Conservation (phyloP, 2,329 filamentous ascomycete genomes). For the Calonectria naviculata region DNA sequence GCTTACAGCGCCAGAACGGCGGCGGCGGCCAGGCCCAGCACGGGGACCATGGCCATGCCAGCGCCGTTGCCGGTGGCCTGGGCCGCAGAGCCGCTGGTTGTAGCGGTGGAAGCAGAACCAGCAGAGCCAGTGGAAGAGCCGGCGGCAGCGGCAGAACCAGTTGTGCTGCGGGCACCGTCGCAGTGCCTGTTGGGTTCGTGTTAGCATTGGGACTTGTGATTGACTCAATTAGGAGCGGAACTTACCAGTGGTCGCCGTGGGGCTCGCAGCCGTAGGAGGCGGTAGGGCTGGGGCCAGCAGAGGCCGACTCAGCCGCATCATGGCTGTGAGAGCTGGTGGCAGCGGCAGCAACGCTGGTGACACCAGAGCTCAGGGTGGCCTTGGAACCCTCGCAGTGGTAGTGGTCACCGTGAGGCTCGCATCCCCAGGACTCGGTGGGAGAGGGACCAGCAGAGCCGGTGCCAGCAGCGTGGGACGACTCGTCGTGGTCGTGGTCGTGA, state of each 20-base stretch:
- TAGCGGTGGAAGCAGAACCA: slow-evolving; percentile 12
- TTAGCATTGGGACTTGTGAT: no score
- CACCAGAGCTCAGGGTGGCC: slow-evolving; percentile 17
- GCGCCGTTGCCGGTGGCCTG: slow-evolving; percentile 9
- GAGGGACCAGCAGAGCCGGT: slow-evolving; percentile 27
- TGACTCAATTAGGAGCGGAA: not conserved
- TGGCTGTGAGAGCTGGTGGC: slow-evolving; percentile 24
- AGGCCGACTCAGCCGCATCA: slow-evolving; percentile 4
- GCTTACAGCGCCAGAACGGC: slow-evolving; percentile 36
- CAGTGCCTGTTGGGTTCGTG: slow-evolving; percentile 30
- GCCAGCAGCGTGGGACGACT: slow-evolving; percentile 20
- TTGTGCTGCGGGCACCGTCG: slow-evolving; percentile 28
- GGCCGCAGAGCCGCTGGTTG: slow-evolving; percentile 1
- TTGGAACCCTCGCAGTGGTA: slow-evolving; percentile 36
- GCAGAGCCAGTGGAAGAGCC: slow-evolving; percentile 7
- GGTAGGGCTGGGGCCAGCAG: slow-evolving; percentile 30
- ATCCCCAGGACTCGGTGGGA: slow-evolving; percentile 33
- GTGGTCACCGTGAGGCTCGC: slow-evolving; percentile 31
- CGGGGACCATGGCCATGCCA: slow-evolving; percentile 29
- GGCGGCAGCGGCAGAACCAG: slow-evolving; percentile 1
- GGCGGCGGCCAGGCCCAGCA: slow-evolving; percentile 35
- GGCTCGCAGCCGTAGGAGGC: slow-evolving; percentile 37
- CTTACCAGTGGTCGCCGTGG: slow-evolving; percentile 39
- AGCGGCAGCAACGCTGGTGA: slow-evolving; percentile 2
- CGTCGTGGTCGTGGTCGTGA: slow-evolving; percentile 23